These are phyloP conservation scores for Boletus barrowsii DNA, from an alignment of 768 basidiomycete genomes.

Conservation along the genomic window DNA sequence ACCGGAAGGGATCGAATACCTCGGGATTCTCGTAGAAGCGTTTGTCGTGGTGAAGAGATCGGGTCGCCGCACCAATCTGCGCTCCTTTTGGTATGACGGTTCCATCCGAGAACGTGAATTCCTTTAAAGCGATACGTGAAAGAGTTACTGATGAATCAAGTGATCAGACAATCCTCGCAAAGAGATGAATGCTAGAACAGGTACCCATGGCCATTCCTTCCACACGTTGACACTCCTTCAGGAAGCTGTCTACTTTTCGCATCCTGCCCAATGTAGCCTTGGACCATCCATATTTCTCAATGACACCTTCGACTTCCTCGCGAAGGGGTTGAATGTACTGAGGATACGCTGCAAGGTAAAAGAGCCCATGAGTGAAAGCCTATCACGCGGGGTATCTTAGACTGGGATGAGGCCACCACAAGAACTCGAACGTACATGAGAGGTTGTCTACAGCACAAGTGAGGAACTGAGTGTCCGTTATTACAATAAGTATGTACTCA, in stretches of 20 bases:
- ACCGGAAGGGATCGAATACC: background rate
- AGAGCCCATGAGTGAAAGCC: background rate
- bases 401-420: background rate
- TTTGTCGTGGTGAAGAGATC: conserved; percentile 3
- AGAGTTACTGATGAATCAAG: conserved; percentile 21
- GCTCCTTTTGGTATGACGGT: conserved; percentile 7
- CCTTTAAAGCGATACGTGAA: conserved; percentile 30
- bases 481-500: conserved; percentile 1
- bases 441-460: background rate
- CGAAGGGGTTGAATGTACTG: conserved; percentile 1
- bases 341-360: background rate
- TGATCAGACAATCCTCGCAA: background rate
- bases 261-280: conserved; percentile 2
- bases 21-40: background rate
- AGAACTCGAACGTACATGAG: background rate
- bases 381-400: background rate
- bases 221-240: conserved; percentile 6
- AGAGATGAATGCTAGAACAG: background rate
- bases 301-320: conserved; percentile 1
- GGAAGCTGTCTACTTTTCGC: conserved; percentile 6
- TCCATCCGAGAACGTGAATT: conserved; percentile 38
- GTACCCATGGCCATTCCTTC: background rate
- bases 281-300: background rate
- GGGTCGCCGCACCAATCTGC: background rate
- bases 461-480: background rate